Conservation (phyloP, 257 asterid genomes). For the Penstemon eatonii region DNA sequence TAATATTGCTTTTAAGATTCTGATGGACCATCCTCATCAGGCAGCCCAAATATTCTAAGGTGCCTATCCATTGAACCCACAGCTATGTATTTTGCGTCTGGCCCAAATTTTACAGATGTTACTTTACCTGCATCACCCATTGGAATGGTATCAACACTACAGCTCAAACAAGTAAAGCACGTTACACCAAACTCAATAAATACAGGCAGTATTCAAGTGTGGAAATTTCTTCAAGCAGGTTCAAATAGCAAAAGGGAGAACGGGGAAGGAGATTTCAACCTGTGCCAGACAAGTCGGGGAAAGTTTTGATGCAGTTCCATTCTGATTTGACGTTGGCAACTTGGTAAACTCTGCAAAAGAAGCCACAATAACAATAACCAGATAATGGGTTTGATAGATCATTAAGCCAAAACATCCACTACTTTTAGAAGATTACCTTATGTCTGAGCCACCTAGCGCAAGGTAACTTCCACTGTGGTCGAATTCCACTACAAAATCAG, state of each 20-base stretch:
- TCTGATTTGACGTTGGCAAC: conserved; percentile 86
- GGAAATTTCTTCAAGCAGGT: no score
- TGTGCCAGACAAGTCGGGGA: conserved; percentile 97
- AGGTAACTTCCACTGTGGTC: conserved; percentile 97
- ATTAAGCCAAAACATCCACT: neutral
- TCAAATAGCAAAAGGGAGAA: no score
- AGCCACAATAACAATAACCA: neutral
- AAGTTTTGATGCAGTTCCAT: conserved; percentile 85
- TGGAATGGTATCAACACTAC: neutral
- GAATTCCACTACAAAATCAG: conserved; percentile 70
- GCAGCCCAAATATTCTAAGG: conserved; percentile 86
- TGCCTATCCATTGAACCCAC: conserved; percentile 95
- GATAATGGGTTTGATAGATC: neutral
- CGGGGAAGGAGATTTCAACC: conserved; percentile 40
- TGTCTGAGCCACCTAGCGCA: conserved; percentile 87
- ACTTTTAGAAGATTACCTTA: conserved; percentile 47
- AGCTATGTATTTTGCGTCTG: conserved; percentile 87
- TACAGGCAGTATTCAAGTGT: no score
- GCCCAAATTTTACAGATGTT: conserved; percentile 75
- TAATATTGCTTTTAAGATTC: conserved; percentile 47
- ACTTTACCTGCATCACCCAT: conserved; percentile 62
- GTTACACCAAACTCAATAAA: neutral
- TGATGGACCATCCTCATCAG: conserved; percentile 49
- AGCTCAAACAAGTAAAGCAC: neutral
- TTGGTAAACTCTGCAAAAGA: conserved; percentile 69